Base-by-base conservation (phyloP, 768 basidiomycete genomes). In the Amanita phalloides region DNA sequence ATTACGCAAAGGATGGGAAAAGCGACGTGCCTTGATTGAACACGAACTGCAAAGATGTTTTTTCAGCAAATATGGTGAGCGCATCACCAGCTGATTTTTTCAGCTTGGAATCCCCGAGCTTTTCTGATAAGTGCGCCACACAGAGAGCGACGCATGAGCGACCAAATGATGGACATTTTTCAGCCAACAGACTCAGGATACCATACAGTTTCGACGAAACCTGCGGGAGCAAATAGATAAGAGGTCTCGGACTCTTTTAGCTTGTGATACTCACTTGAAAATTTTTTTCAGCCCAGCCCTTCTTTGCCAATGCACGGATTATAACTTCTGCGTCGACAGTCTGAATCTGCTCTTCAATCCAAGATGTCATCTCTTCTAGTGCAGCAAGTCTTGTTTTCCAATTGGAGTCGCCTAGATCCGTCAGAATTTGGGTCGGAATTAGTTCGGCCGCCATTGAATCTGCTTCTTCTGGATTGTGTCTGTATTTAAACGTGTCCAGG, bases 261-360 rank as follows among this genome's bases (percentile, higher is more conserved):
- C 42, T 52, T 46, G 10, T 26, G 21, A 28, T 5, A 60, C 67
- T 51, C 54, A 88, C 94, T 72, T 99, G 95, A 58, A 99, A 99
- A 61, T 98, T 99, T 74, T 96, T 98, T 70, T 99, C 96, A n/a
- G 75, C 78, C 93, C 92, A 97, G 2, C 94, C 92, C 56, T 89
- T 91, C 73, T 95, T 98, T 3, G 79, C 84, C 54, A 98, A 68
- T 57, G 87, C 84, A 23, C 95, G 77, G 17, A 97, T 79, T 35
- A 99, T 60, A 4, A 99, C 81, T 66, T 99, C 96, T 10, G 86
- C 82, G 57, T 99, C 95, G 1, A 89, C 68, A 0, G 74, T 71
- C 32, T 77, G 73, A 10, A 81, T 75, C 26, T 76, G 74, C 0
- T 73, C 76, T 53, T 91, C 84, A 4, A 92, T 68, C 95, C 96